Percentiles rank a stretch among this genome's conserved stretches.
These are phyloP conservation scores for Craspedostauros australis DNA, from an alignment of 108 stramenopile species.

Conservation along the genomic window DNA sequence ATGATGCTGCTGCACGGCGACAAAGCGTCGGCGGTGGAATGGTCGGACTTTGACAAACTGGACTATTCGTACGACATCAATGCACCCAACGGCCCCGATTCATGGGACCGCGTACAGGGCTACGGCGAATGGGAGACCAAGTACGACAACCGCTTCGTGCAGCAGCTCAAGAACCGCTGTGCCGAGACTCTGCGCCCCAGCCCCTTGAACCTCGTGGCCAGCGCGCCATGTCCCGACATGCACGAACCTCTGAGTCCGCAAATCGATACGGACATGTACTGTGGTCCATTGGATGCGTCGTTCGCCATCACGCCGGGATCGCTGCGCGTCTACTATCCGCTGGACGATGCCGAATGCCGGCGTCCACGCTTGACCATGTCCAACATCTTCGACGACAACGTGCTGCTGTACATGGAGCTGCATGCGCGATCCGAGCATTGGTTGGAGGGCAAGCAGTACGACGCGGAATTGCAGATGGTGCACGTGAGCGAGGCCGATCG, in stretches of 20 bases:
- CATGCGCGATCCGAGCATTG: constrained; percentile 30
- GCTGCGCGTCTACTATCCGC: constrained; percentile 14
- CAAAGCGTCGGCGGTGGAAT: too few relatives aligned
- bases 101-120: constrained; percentile 3
- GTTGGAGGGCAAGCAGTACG: constrained; percentile 27
- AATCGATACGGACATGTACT: constrained; percentile 5
- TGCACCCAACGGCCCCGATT: constrained; percentile 1
- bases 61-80: constrained; percentile 5
- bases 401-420: constrained; percentile 20
- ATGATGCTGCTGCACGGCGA: too few relatives aligned
- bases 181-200: constrained; percentile 1
- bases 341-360: not conserved
- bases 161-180: not conserved
- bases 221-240: constrained; percentile 4
- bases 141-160: not conserved
- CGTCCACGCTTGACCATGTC: constrained; percentile 11
- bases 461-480: constrained; percentile 29
- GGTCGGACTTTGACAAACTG: constrained; percentile 3
- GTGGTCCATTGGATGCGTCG: not conserved
- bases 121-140: not conserved
- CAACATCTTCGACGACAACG: constrained; percentile 4
- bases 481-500: constrained; percentile 20
- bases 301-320: constrained; percentile 22
- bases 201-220: not conserved
- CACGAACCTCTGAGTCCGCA: constrained; percentile 18